These are phyloP conservation scores for Mycena maculata DNA, from an alignment of 768 basidiomycete species.

Conservation along the genomic window DNA sequence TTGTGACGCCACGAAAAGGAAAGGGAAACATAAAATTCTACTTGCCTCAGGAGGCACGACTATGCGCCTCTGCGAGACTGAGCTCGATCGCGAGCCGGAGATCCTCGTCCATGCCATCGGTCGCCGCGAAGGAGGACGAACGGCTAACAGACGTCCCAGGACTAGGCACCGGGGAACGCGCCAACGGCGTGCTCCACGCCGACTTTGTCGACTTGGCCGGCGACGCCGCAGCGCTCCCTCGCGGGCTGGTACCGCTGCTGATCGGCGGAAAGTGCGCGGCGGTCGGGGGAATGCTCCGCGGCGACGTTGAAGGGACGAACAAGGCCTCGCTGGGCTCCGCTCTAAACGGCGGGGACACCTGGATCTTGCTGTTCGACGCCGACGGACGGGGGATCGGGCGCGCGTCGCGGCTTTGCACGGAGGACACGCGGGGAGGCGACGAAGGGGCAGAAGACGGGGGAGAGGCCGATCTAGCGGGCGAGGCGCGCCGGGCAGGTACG, in stretches of 20 bases:
- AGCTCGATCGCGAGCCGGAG: constrained; percentile 73
- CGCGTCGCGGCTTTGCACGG: constrained; percentile 26
- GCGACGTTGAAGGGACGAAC: constrained; percentile 38
- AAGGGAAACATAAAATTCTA: neutral
- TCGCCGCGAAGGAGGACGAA: constrained; percentile 9
- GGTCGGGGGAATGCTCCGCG: constrained; percentile 47
- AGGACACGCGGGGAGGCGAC: constrained; percentile 38
- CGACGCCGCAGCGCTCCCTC: constrained; percentile 21
- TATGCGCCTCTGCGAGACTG: constrained; percentile 73
- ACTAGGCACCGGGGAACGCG: constrained; percentile 32
- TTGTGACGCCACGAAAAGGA: neutral
- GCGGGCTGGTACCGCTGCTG: constrained; percentile 22
- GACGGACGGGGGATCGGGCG: constrained; percentile 48
- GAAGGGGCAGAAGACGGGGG: constrained; percentile 40
- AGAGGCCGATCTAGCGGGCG: constrained; percentile 28
- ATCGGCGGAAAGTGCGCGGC: constrained; percentile 42
- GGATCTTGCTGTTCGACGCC: constrained; percentile 63
- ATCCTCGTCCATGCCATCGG: constrained; percentile 70
- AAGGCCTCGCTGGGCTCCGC: constrained; percentile 71
- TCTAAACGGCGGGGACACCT: constrained; percentile 61
- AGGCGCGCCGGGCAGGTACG: neutral
- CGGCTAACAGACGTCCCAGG: constrained; percentile 16
- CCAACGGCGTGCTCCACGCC: constrained; percentile 55
- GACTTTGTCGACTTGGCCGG: constrained; percentile 46
- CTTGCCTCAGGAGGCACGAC: neutral